Base-by-base conservation (phyloP, 2,329 filamentous ascomycete genomes). In the Fusarium anguioides region DNA sequence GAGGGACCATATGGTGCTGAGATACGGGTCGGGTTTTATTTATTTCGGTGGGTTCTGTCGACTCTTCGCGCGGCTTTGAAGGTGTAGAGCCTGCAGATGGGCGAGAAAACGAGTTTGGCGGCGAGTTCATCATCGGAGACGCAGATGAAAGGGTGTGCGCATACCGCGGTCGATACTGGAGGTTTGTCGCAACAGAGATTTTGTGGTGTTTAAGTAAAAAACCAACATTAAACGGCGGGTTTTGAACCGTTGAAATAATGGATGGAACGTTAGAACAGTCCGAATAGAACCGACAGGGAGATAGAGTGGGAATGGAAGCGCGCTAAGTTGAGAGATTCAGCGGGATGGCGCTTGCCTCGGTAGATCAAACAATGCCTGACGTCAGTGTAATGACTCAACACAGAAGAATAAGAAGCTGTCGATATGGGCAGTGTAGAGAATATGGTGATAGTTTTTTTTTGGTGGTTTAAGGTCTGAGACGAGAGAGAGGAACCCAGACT, bases 71-170 rank as follows among this genome's bases (percentile, higher is more conserved):
- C 18, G 45, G 15, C 6, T 55, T 41, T 7, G 63, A 52, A 5
- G 37, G 24, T 24, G 47, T 26, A 31, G 18, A 47, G 36, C 27
- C 41, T 40, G 63, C 24, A 23, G 56, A 36, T 40, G 35, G 64
- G 33, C 54, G 60, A 11, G 44, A 50, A 29, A 74, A 51, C 8
- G 72, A 74, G 36, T 62, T 60, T 12, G 71, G 71, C 39, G 72
- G 72, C 46, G 72, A 74, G 51, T 74, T 65, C 72, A 74, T 74
- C 24, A 35, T 63, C 15, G 29, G 58, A 24, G 44, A 35, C 41
- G 46, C 52, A 41, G 29, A 44, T 18, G 33, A n/a, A 54, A 36
- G 46, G 37, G 27, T 12, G 23, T 53, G 55, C 55, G 55, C 53
- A 69, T 64, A 29, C 60, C 47, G 58, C 40, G 41, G 14, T 18